phyloP scores from a whole-genome alignment of 768 basidiomycete species.

The Amanita thiersii region DNA sequence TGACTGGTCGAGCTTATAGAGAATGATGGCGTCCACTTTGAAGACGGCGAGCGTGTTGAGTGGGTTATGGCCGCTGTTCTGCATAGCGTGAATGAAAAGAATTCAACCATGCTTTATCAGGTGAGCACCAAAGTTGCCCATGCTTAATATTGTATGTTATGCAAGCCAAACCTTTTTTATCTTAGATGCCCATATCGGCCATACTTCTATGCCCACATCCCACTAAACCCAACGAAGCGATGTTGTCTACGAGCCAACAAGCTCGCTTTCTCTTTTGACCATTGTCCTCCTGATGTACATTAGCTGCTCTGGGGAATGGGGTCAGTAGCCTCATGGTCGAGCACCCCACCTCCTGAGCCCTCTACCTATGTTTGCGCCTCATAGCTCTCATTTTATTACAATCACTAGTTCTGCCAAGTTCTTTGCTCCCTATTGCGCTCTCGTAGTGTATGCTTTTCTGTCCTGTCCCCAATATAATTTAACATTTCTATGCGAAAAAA shows the following conservation, averaged over 20 bases:
- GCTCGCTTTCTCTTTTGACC: too few relatives aligned
- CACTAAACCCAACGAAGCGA: slow-evolving; percentile 47
- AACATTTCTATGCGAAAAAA: too few relatives aligned
- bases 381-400: too few relatives aligned
- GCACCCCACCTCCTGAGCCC: too few relatives aligned
- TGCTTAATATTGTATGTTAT: neutral
- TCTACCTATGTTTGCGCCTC: too few relatives aligned
- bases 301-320: too few relatives aligned
- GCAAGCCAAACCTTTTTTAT: neutral
- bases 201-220: slow-evolving; percentile 65
- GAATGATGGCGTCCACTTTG: slow-evolving; percentile 64
- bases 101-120: slow-evolving; percentile 72
- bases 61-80: slow-evolving; percentile 62
- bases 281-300: too few relatives aligned
- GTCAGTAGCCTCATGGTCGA: too few relatives aligned
- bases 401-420: too few relatives aligned
- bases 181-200: slow-evolving; percentile 64
- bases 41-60: slow-evolving; percentile 72
- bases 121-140: slow-evolving; percentile 34
- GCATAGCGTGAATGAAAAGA: slow-evolving; percentile 54
- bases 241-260: slow-evolving; percentile 60
- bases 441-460: too few relatives aligned
- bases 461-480: too few relatives aligned
- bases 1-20: slow-evolving; percentile 76
- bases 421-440: too few relatives aligned